Percentiles rank a stretch among this genome's conserved stretches.
These are phyloP conservation scores for Dictyophora rubrovolvata DNA, from an alignment of 768 basidiomycete species.

Conservation along the genomic window DNA sequence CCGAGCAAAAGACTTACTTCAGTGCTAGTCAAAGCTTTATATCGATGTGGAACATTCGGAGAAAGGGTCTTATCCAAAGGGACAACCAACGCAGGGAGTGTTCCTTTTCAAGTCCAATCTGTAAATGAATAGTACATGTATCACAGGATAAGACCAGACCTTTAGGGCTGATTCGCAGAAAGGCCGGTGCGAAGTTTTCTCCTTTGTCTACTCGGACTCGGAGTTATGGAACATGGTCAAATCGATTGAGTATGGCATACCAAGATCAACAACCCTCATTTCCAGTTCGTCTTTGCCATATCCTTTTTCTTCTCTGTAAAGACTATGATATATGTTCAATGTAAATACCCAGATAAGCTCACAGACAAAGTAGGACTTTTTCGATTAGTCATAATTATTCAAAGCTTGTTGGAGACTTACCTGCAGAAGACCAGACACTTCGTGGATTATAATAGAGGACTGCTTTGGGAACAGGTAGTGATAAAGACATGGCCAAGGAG, in stretches of 20 bases:
- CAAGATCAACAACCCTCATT: conserved; percentile 54
- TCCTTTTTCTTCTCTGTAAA: conserved; percentile 62
- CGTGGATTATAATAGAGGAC: conserved; percentile 58
- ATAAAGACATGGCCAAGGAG: conserved; percentile 15
- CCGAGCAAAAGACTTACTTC: conserved; percentile 33
- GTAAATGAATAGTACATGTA: neutral
- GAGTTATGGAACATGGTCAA: too few species aligned
- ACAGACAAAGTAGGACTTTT: conserved; percentile 50
- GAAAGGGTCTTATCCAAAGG: conserved; percentile 65
- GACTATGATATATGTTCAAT: conserved; percentile 9
- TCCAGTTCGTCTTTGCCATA: conserved; percentile 71
- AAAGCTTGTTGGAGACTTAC: conserved; percentile 27
- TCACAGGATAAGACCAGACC: conserved; percentile 30
- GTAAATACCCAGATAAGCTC: conserved; percentile 17
- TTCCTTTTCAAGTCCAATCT: conserved; percentile 40
- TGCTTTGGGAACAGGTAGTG: conserved; percentile 49
- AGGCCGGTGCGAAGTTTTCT: conserved; percentile 68
- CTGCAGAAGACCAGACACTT: conserved; percentile 57
- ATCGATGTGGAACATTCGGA: conserved; percentile 63
- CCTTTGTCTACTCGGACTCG: conserved; percentile 45
- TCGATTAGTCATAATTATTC: neutral
- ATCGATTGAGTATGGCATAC: conserved; percentile 23
- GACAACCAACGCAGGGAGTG: conserved; percentile 78
- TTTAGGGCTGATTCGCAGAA: conserved; percentile 67
- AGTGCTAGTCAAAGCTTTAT: conserved; percentile 68